Evolutionary conservation across 2,329 filamentous ascomycete genomes (phyloP), one percentile per base, ranked within the genome.

Genomic region (Arthrobotrys iridis): DNA sequence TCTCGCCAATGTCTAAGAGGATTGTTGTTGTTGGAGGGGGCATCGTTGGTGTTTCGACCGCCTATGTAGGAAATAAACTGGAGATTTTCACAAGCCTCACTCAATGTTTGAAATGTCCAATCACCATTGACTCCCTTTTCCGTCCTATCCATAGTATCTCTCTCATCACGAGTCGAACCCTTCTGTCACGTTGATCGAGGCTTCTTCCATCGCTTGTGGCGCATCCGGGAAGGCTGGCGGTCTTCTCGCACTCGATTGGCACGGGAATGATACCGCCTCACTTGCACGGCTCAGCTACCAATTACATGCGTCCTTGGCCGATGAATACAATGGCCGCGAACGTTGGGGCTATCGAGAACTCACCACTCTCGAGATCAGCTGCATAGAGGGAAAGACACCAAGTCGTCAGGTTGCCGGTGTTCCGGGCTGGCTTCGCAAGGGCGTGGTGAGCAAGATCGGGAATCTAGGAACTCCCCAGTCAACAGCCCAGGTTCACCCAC

Each of bases 211-310:
- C 77, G 95, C 95, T 4, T 88, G 92, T n/a, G 94, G 92, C 22
- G 94, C 95, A 37, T 97, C 93, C 6, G 95, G 95, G 41, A 98
- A 97, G 83, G 94, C 95, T 0, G 95, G 95, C 13, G 95, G 95
- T 0, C 85, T 99, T 3, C 86, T 99, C 20, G 95, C 90, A 0
- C 72, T 79, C 26, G 66, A 76, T 20, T 79, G 78, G 79, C 65
- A 70, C 20, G 57, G 65, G 20, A 33, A 46, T 28, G 58, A 71
- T 28, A 70, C 64, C 15, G 59, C 66, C 20, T 65, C 65, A 10
- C 85, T 93, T 13, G 98, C 94, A 93, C 95, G 94, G 0, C 84
- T 98, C 43, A 96, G 92, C 70, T 98, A 93, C 82, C 87, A 86
- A 52, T 85, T 98, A 13, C 95, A 98, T 80, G 87, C 88, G 33